phyloP scores from a whole-genome alignment of 345 rosid genomes.

The Melaleuca alternifolia region DNA sequence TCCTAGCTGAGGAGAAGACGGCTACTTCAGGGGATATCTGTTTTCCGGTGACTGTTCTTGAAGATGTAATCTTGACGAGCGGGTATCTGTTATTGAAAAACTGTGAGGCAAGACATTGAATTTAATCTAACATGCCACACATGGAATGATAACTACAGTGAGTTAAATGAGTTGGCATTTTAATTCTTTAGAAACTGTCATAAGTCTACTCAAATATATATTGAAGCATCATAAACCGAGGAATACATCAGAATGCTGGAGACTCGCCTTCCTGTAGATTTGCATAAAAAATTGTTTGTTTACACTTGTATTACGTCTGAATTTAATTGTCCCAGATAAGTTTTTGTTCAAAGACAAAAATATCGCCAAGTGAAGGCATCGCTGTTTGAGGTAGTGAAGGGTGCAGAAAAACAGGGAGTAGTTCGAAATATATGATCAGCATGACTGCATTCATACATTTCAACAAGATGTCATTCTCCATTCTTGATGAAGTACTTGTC shows the following conservation, averaged over 20 bases:
- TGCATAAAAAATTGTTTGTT: neutral
- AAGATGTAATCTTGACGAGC: constrained; percentile 25
- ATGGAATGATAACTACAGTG: neutral
- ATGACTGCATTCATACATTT: neutral
- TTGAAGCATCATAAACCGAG: neutral
- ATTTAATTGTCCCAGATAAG: neutral
- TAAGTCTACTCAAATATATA: neutral
- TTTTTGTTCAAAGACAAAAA: neutral
- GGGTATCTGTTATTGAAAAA: constrained; percentile 19
- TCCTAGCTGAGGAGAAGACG: constrained; percentile 41
- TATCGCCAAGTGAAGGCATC: neutral
- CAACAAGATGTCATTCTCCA: neutral
- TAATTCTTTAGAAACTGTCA: neutral
- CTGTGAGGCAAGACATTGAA: neutral
- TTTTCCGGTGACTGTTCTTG: constrained; percentile 26
- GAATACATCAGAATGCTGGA: neutral
- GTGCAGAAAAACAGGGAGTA: neutral
- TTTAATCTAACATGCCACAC: neutral
- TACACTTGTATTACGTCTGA: neutral
- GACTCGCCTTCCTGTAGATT: neutral
- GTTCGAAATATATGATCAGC: neutral
- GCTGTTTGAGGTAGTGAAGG: neutral
- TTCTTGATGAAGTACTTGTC: neutral
- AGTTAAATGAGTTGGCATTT: neutral
- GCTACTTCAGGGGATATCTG: constrained; percentile 45